A percentile compares a stretch with the other conserved stretches of the same genome.
phyloP scores from a whole-genome alignment of 139 green algal species.

The Pseudopediastrum boryanum region DNA sequence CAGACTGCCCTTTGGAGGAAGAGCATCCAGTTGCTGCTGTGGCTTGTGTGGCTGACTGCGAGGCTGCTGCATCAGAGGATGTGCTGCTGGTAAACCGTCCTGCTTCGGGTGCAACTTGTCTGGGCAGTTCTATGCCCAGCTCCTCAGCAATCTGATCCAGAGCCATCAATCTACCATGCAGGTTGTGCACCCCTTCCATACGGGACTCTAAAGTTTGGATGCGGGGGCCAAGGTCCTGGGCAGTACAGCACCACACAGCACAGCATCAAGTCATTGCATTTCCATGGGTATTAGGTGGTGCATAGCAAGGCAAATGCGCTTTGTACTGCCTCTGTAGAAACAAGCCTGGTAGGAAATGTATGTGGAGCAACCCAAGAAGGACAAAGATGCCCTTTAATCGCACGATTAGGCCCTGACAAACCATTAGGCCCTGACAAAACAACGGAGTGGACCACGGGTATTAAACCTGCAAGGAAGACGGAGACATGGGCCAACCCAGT shows the following conservation, averaged over 20 bases:
- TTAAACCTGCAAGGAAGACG: no score
- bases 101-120: neutral
- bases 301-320: neutral
- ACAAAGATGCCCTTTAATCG: neutral
- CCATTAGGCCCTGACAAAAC: no score
- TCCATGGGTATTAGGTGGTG: no score
- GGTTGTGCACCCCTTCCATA: constrained; percentile 50
- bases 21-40: neutral
- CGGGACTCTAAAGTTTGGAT: constrained; percentile 37
- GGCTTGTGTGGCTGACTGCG: neutral
- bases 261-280: no score
- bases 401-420: no score
- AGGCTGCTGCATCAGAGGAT: neutral
- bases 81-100: neutral
- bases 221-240: constrained; percentile 30
- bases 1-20: neutral
- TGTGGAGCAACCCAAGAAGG: neutral
- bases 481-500: no score
- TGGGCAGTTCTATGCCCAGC: constrained; percentile 29
- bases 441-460: no score
- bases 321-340: neutral
- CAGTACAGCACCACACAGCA: neutral
- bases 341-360: neutral
- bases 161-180: constrained; percentile 48
- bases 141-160: constrained; percentile 45